Base-by-base conservation (phyloP, 2,329 filamentous ascomycete species). In the Biscogniauxia mediterranea region DNA sequence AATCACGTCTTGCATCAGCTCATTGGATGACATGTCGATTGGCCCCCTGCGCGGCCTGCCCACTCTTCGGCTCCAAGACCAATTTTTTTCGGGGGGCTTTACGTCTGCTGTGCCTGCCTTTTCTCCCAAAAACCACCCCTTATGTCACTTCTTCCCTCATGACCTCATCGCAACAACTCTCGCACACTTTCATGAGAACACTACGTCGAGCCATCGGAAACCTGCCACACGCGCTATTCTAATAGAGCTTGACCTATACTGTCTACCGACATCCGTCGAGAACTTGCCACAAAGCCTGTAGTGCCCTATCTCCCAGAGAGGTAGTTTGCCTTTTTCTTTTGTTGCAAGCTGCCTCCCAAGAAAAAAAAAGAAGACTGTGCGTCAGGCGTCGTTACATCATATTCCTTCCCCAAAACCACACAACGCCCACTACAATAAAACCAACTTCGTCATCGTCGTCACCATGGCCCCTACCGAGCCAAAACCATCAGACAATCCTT, bases 101-200 rank as follows among this genome's bases (percentile, higher is more conserved):
- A 68, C 68, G 72, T 73, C 72, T 74, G 72, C 72, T 73, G 73
- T 75, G 72, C 70, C 67, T 73, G 69, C 66, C 68, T 71, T 66
- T 71, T 70, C 68, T 69, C 66, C 71, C 70, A 70, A 71, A 72
- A 73, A 72, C 70, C 72, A 73, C 68, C 73, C 71, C 71, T 75
- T 75, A 75, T 75, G 73, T 75, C 73, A 75, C 73, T 75, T 75
- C 71, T 74, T 74, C 69, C 67, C 72, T 75, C 73, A 75, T 75
- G 73, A 75, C 73, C 73, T 75, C 73, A 75, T 75, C 73, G 73
- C 69, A 68, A 68, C 68, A 70, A 73, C 68, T 71, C 68, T 70
- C 64, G 60, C 64, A 64, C 66, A 62, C 63, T 61, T 61, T 64
- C 64, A 67, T 65, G 59, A 60, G 32, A 61, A 62, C 61, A 59